Evolutionary conservation across 768 basidiomycete genomes (phyloP).

Genomic region (Podaxis sp.): DNA sequence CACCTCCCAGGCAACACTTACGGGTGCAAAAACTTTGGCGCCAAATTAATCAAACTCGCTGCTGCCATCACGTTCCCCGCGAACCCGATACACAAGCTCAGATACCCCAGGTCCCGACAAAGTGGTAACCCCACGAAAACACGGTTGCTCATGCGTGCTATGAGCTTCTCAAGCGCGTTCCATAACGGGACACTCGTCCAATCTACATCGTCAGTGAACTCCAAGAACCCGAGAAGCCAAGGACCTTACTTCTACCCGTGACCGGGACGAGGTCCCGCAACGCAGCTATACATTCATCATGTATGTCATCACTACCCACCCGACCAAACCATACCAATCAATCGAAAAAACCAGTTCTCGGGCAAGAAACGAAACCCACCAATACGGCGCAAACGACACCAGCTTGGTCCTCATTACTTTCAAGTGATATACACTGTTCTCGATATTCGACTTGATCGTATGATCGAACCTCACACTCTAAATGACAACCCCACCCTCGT

Average conservation of each 20-base stretch:
- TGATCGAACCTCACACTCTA: constrained; percentile 3
- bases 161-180: constrained; percentile 18
- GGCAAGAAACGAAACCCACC: neutral
- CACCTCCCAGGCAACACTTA: constrained; percentile 10
- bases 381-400: constrained; percentile 3
- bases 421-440: neutral
- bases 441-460: constrained; percentile 2
- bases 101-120: constrained; percentile 23
- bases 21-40: constrained; percentile 20
- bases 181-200: constrained; percentile 12
- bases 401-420: constrained; percentile 1
- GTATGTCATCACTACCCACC: constrained; percentile 1
- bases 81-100: constrained; percentile 20
- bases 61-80: constrained; percentile 20
- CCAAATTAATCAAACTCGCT: constrained; percentile 18
- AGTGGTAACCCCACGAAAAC: constrained; percentile 25
- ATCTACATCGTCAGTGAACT: neutral
- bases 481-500: neutral
- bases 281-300: constrained; percentile 6
- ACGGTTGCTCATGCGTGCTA: constrained; percentile 21
- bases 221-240: neutral
- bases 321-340: neutral
- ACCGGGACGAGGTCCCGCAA: neutral
- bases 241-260: neutral
- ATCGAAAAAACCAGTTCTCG: neutral